phyloP scores from a whole-genome alignment of 2,329 filamentous ascomycete species.

The Fusarium dimerum region DNA sequence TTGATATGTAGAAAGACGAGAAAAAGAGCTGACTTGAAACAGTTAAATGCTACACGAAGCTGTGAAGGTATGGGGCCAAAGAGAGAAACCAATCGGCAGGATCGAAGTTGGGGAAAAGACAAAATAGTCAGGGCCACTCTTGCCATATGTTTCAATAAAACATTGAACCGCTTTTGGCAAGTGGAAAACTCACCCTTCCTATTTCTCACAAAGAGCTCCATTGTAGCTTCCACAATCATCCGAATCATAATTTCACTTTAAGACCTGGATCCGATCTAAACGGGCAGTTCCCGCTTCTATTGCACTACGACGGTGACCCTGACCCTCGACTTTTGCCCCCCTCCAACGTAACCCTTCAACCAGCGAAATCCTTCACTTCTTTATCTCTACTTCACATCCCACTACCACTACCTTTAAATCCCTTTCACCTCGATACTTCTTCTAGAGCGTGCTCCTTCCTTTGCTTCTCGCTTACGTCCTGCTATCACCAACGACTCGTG shows the following conservation, averaged over 20 bases:
- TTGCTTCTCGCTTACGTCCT: background rate
- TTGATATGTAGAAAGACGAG: too few species aligned
- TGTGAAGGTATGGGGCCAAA: too few species aligned
- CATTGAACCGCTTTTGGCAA: background rate
- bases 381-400: background rate
- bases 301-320: background rate
- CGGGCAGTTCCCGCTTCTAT: background rate
- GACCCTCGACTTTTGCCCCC: conserved; percentile 3
- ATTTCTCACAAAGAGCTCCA: background rate
- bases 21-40: too few species aligned
- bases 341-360: conserved; percentile 3
- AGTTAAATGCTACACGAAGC: too few species aligned
- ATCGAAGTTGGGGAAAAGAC: too few species aligned
- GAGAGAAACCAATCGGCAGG: too few species aligned
- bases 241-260: background rate
- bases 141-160: background rate
- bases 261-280: conserved; percentile 6
- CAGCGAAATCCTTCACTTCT: background rate
- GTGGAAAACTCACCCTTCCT: background rate
- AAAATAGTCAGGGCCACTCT: too few species aligned
- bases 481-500: background rate
- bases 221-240: background rate
- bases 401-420: background rate
- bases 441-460: background rate
- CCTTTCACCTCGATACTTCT: background rate